Evolutionary conservation across 2,329 filamentous ascomycete genomes (phyloP), one percentile per base, ranked within the genome.

Genomic region (Arthrobotrys conoides): DNA sequence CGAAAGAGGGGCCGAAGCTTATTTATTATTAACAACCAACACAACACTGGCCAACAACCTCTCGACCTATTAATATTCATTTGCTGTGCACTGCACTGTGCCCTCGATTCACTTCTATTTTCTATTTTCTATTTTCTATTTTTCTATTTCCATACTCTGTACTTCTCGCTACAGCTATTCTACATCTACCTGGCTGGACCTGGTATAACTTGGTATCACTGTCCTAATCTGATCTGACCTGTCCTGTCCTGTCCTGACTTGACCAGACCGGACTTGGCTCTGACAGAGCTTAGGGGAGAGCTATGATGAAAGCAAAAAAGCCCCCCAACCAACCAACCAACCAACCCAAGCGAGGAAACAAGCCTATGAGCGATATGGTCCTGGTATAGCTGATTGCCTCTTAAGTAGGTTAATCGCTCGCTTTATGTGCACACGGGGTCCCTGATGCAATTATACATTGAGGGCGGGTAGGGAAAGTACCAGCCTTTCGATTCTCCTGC

Each of bases 21-120:
- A 75, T 75, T 75, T 75, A 75, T 75, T 75, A 63, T 68, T 73
- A 73, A 59, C 24, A 18, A 38, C 51, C 67, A 71, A 71, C 51
- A 24, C 70, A 67, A 22, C 61, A 48, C 48, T 9, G 8, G n/a
- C 48, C 22, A 16, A 24, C 38, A 16, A n/a, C 38, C 38, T 44
- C 14, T n/a, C 38, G 3, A 16, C 16, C 64, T 22, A 51, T 22
- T 33, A 38, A 3, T 30, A 30, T 30, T 30, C 27, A 30, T 30
- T 30, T 3, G 3, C 27, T 30, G 27, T 30, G 27, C 63, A n/a
- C n/a, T n/a, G n/a, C n/a, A n/a, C n/a, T n/a, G n/a, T n/a, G n/a
- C n/a, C n/a, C n/a, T n/a, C n/a, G n/a, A n/a, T n/a, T n/a, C n/a
- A n/a, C n/a, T n/a, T n/a, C n/a, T n/a, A n/a, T n/a, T n/a, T 51